Conservation (phyloP, 2,329 filamentous ascomycete genomes). For the Ascochyta rabiei region DNA sequence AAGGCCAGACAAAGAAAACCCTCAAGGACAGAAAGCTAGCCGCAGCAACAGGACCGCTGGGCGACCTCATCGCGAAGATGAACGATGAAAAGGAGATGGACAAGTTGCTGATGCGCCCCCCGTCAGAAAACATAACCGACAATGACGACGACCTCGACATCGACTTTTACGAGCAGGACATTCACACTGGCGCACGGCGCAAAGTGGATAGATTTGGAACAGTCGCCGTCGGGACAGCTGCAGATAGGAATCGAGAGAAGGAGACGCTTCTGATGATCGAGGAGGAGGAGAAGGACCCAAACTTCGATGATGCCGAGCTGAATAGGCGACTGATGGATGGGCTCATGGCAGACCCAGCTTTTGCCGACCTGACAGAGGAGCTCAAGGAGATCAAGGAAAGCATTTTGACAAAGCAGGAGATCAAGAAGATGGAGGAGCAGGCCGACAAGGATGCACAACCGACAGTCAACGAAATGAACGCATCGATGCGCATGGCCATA, state of each 20-base stretch:
- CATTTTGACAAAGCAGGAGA: conserved; percentile 22
- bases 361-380: conserved; percentile 35
- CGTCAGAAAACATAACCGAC: conserved; percentile 1
- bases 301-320: conserved; percentile 38
- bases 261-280: conserved; percentile 34
- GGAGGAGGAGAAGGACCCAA: conserved; percentile 30
- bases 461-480: conserved; percentile 24
- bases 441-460: conserved; percentile 20
- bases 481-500: conserved; percentile 23
- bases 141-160: conserved; percentile 30
- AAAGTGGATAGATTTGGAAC: conserved; percentile 33
- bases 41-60: not conserved
- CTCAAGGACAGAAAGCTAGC: not conserved
- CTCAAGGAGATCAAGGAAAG: conserved; percentile 35
- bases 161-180: conserved; percentile 40
- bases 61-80: not conserved
- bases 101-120: conserved; percentile 1
- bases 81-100: conserved; percentile 4
- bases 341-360: conserved; percentile 39
- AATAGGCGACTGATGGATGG: conserved; percentile 35
- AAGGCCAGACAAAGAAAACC: not conserved
- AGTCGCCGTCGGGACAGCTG: conserved; percentile 27
- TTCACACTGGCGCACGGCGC: conserved; percentile 28
- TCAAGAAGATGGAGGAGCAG: not conserved
- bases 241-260: conserved; percentile 29